Base-by-base conservation (phyloP, 257 asterid species). In the Jacaranda mimosifolia region DNA sequence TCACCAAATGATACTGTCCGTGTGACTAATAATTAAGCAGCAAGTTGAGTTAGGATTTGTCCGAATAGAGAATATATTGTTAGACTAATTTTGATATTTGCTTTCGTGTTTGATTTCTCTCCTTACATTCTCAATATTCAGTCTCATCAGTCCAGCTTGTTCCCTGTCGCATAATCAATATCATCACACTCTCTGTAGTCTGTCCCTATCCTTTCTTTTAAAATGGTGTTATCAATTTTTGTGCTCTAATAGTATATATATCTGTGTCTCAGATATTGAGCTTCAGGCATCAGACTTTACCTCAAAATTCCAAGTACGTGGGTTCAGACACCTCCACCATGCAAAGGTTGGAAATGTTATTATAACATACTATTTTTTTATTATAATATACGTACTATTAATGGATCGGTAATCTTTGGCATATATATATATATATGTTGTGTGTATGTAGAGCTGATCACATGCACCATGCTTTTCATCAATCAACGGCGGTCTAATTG, bases 101-200 rank as follows among this genome's bases (percentile, higher is more conserved):
- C 67, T 14, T 63, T 68, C 71, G 83, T 82, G 86, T 78, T 82
- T 63, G 59, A 78, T 74, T 82, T 74, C n/a, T 63, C 68, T 62
- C 83, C 86, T 38, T 75, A 82, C n/a, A 35, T 9, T 64, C 60
- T 39, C 62, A 11, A 1, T 9, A 12, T 45, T 11, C 19, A 59
- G 73, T 82, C 63, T 39, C 45, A n/a, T 68, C 69, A 0, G 32
- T 26, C n/a, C n/a, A n/a, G 32, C 32, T 26, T 26, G 32, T 26
- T 26, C 19, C 52, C 62, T 73, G 65, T 58, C 73, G 57, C 79
- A 67, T 32, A 42, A 38, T 72, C 13, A 78, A 64, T 72, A 43
- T 4, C 68, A 73, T 53, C 75, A 64, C 76, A 56, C 68, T 1
- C 77, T 75, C 7, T 75, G 56, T 59, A n/a, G 46, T 70, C 42